These are phyloP conservation scores for Rhododendron ferrugineum DNA, from an alignment of 148 eudicot genomes.

Conservation along the genomic window DNA sequence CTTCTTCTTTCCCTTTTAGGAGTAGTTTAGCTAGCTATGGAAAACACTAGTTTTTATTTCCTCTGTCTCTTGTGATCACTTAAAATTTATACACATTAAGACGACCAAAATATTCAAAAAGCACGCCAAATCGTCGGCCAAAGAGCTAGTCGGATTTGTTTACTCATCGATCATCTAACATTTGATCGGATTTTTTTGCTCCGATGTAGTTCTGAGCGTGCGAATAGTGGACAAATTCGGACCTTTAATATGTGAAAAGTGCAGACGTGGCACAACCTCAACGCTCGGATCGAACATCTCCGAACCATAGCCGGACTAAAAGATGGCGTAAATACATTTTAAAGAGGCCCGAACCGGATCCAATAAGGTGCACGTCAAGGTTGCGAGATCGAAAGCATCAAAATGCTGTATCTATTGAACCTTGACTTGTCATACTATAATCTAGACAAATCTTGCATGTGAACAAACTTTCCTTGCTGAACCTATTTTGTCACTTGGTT, in stretches of 20 bases:
- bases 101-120: neutral
- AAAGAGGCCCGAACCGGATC: neutral
- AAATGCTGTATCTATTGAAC: neutral
- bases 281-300: neutral
- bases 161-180: neutral
- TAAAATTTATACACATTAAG: neutral
- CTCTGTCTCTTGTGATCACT: neutral
- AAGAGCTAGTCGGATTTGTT: neutral
- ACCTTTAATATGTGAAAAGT: neutral
- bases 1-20: neutral
- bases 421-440: neutral
- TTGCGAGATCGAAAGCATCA: neutral
- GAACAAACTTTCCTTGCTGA: neutral
- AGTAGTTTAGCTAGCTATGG: neutral
- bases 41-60: neutral
- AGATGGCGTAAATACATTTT: neutral
- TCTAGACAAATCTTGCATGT: neutral
- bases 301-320: neutral
- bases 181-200: neutral
- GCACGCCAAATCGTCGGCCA: too few relatives aligned
- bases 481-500: neutral
- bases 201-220: neutral
- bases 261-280: neutral
- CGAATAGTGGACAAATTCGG: neutral
- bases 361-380: neutral